Percentiles rank a stretch among this genome's conserved stretches.
These are phyloP conservation scores for Apiotrichum montevideense DNA, from an alignment of 1,284 basidiomycete species.

Conservation along the genomic window DNA sequence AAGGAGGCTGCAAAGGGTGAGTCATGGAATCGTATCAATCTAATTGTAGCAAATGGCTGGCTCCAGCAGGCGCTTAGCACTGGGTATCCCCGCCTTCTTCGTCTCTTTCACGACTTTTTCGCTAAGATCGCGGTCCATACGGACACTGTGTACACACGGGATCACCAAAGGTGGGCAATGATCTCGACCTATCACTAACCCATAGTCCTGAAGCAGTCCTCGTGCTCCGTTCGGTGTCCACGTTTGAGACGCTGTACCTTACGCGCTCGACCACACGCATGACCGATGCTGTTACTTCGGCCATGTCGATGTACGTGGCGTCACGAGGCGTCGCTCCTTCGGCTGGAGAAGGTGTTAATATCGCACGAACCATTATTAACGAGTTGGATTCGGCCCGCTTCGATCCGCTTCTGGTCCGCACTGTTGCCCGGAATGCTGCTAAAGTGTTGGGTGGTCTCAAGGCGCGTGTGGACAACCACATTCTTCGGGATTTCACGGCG, in stretches of 20 bases:
- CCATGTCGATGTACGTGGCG: conserved; percentile 55
- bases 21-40: conserved; percentile 6
- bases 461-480: conserved; percentile 60
- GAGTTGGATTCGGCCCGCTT: conserved; percentile 89
- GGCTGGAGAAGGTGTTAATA: conserved; percentile 64
- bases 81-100: conserved; percentile 76
- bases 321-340: conserved; percentile 65
- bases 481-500: conserved; percentile 68
- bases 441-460: conserved; percentile 62
- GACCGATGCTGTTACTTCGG: conserved; percentile 68
- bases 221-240: conserved; percentile 70
- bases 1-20: conserved; percentile 68
- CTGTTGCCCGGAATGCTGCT: conserved; percentile 66
- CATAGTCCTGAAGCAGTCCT: conserved; percentile 81
- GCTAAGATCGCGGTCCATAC: conserved; percentile 89
- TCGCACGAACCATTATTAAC: conserved; percentile 72
- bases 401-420: conserved; percentile 75
- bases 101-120: conserved; percentile 93
- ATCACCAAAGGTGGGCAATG: conserved; percentile 65
- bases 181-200: background rate
- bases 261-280: conserved; percentile 73
- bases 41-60: conserved; percentile 49
- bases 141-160: conserved; percentile 77
- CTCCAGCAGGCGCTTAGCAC: conserved; percentile 77
- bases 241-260: conserved; percentile 77